Evolutionary conservation across 306 rosid species (phyloP).

Genomic region (Cucurbita moschata): DNA sequence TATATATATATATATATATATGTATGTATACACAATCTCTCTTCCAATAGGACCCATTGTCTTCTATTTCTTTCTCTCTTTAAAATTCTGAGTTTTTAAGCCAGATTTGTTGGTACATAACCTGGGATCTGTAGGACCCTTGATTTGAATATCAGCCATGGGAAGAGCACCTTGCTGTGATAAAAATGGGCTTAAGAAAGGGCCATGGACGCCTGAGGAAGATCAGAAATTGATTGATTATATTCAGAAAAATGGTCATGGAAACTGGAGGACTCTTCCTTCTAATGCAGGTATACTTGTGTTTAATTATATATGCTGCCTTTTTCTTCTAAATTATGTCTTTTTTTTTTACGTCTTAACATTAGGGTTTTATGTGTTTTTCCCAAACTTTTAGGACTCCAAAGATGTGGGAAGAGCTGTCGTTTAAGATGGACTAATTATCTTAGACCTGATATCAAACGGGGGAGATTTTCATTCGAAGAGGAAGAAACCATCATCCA

Average conservation of each 20-base stretch:
- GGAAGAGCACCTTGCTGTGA: constrained; percentile 97
- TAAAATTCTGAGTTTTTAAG: too few species aligned
- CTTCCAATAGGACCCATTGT: not conserved
- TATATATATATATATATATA: too few species aligned
- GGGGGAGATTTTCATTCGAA: constrained; percentile 79
- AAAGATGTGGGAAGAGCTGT: constrained; percentile 96
- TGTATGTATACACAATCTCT: not conserved
- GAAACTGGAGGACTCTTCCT: constrained; percentile 94
- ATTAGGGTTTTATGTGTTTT: not conserved
- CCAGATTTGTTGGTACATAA: not conserved
- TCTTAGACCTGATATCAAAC: constrained; percentile 82
- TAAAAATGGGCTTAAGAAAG: constrained; percentile 80
- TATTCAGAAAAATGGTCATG: constrained; percentile 75
- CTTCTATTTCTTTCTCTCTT: not conserved
- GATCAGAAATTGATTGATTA: constrained; percentile 65
- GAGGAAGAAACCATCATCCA: constrained; percentile 94
- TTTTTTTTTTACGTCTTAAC: not conserved
- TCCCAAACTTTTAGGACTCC: constrained; percentile 35
- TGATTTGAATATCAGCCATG: constrained; percentile 11
- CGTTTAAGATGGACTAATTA: constrained; percentile 96
- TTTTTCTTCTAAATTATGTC: not conserved
- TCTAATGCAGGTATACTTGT: constrained; percentile 65
- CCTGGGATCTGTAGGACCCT: not conserved
- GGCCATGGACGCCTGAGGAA: constrained; percentile 93
- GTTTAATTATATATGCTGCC: too few species aligned